Conservation (phyloP, 441 rosid genomes). For the Pelargonium hybrid region DNA sequence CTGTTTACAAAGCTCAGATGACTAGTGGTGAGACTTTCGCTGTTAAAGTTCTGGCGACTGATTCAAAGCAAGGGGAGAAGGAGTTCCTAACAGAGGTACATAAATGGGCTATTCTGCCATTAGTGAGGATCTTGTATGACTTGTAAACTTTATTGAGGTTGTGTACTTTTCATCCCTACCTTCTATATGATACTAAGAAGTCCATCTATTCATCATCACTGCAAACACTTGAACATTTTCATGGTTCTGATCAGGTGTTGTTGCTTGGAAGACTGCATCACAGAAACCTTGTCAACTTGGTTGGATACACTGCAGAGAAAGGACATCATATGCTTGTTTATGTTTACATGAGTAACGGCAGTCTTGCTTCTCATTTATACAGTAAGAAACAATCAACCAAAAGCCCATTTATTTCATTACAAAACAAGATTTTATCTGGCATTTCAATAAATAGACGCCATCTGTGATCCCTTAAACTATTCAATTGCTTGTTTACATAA, state of each 20-base stretch:
- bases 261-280: background rate
- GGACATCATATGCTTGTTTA: background rate
- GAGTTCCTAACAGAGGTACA: background rate
- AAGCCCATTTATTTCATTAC: background rate
- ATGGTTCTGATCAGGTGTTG: background rate
- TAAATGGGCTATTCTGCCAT: background rate
- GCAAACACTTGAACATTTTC: background rate
- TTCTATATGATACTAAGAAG: too few relatives aligned
- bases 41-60: background rate
- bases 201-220: background rate
- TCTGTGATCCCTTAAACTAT: background rate
- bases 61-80: background rate
- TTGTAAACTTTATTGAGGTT: background rate
- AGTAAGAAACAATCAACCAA: background rate
- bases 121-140: background rate
- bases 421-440: too few relatives aligned
- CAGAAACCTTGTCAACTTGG: background rate
- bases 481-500: background rate
- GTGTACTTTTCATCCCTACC: background rate
- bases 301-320: background rate
- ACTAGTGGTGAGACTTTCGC: background rate
- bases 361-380: slow-evolving; percentile 1
- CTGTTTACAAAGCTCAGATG: slow-evolving; percentile 1
- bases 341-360: background rate
- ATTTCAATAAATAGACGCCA: background rate